Percentiles rank a stretch among this genome's conserved stretches.
These are phyloP conservation scores for Geranium brycei DNA, from an alignment of 345 rosid genomes.

Conservation along the genomic window DNA sequence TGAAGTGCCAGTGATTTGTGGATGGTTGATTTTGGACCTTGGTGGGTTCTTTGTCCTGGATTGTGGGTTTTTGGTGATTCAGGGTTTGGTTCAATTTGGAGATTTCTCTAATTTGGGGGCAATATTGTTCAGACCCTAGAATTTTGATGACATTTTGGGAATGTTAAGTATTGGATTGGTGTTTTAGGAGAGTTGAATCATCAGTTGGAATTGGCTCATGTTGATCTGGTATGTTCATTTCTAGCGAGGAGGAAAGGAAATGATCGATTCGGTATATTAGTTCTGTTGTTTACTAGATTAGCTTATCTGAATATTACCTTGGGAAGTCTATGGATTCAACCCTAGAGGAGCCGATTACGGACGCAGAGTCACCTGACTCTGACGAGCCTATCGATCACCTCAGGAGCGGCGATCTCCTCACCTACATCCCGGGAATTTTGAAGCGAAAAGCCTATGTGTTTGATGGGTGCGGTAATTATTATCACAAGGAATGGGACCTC, in stretches of 20 bases:
- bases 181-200: no score
- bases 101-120: constrained; percentile 1
- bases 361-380: constrained; percentile 33
- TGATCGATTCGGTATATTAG: no score
- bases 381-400: not conserved
- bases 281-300: not conserved
- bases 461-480: constrained; percentile 63
- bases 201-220: no score
- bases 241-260: no score
- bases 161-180: no score
- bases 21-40: constrained; percentile 3
- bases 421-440: constrained; percentile 49
- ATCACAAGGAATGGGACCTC: constrained; percentile 72
- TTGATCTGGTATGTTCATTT: no score
- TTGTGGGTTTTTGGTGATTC: constrained; percentile 2
- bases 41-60: not conserved
- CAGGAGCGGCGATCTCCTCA: constrained; percentile 9
- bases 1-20: not conserved
- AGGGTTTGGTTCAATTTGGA: constrained; percentile 2
- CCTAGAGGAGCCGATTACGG: constrained; percentile 19
- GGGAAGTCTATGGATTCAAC: constrained; percentile 32
- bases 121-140: no score
- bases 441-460: constrained; percentile 74
- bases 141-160: no score
- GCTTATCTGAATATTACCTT: no score